A percentile compares a stretch with the other conserved stretches of the same genome.
phyloP scores from a whole-genome alignment of 257 asterid species.

The Gynochthodes officinalis region DNA sequence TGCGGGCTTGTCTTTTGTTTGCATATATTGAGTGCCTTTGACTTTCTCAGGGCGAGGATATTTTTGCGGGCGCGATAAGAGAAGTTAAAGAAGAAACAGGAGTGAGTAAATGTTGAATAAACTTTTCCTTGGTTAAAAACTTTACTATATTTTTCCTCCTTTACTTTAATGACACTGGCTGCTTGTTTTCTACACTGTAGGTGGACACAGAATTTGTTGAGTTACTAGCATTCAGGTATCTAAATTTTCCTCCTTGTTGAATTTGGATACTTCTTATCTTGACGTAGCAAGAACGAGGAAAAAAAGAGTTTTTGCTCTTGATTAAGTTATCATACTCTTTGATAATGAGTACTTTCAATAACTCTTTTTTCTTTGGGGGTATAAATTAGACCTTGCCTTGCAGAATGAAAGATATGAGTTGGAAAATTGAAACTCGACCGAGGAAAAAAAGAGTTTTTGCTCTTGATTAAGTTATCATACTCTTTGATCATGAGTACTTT shows the following conservation, averaged over 20 bases:
- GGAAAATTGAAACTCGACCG: too few relatives aligned
- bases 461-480: too few relatives aligned
- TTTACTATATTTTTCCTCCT: neutral
- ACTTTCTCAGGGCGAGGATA: constrained; percentile 69
- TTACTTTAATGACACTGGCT: too few relatives aligned
- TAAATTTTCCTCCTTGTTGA: neutral
- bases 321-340: too few relatives aligned
- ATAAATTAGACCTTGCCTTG: neutral
- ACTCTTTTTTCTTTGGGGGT: too few relatives aligned
- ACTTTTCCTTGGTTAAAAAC: neutral
- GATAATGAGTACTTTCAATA: too few relatives aligned
- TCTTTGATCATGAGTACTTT: too few relatives aligned
- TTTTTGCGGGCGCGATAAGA: constrained; percentile 58
- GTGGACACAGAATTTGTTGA: constrained; percentile 46
- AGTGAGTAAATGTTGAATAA: constrained; percentile 35
- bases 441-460: too few relatives aligned
- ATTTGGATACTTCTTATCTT: too few relatives aligned
- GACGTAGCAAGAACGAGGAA: too few relatives aligned
- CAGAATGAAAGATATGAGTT: neutral
- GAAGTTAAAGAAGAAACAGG: constrained; percentile 86
- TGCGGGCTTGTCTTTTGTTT: neutral
- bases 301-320: too few relatives aligned
- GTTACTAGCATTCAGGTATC: constrained; percentile 44
- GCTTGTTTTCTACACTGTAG: constrained; percentile 33
- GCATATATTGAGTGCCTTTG: constrained; percentile 10